phyloP scores from a whole-genome alignment of 2,329 filamentous ascomycete genomes.

The Botrytis elliptica region DNA sequence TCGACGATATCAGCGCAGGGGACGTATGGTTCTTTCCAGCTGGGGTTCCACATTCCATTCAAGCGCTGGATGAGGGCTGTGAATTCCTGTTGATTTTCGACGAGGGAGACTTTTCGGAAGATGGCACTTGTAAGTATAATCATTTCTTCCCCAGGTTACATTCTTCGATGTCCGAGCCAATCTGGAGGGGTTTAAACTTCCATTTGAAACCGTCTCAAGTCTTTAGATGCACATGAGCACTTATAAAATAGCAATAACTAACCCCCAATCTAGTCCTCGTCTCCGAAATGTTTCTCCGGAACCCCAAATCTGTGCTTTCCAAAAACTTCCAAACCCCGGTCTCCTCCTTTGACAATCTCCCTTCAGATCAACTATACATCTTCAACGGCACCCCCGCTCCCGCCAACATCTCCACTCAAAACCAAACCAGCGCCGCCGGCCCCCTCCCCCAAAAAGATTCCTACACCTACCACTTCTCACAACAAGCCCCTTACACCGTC shows the following conservation, averaged over 20 bases:
- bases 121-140: slow-evolving; percentile 47
- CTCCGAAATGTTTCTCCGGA: slow-evolving; percentile 35
- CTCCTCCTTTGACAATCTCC: slow-evolving; percentile 48
- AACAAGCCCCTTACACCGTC: slow-evolving; percentile 45
- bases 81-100: slow-evolving; percentile 63
- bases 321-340: slow-evolving; percentile 53
- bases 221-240: background rate
- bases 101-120: slow-evolving; percentile 57
- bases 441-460: slow-evolving; percentile 39
- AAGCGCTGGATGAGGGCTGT: slow-evolving; percentile 53
- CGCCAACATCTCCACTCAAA: slow-evolving; percentile 46
- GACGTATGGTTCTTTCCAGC: slow-evolving; percentile 56
- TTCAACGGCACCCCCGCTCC: slow-evolving; percentile 52
- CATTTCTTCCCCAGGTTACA: background rate
- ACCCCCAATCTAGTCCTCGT: slow-evolving; percentile 43
- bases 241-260: background rate
- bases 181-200: background rate
- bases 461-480: slow-evolving; percentile 53
- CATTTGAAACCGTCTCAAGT: background rate
- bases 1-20: slow-evolving; percentile 50
- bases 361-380: slow-evolving; percentile 50
- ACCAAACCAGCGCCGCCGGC: slow-evolving; percentile 47
- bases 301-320: slow-evolving; percentile 48
- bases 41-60: slow-evolving; percentile 52
- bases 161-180: background rate